These are phyloP conservation scores for Penicillium nordicum DNA, from an alignment of 2,329 filamentous ascomycete species.

Conservation along the genomic window DNA sequence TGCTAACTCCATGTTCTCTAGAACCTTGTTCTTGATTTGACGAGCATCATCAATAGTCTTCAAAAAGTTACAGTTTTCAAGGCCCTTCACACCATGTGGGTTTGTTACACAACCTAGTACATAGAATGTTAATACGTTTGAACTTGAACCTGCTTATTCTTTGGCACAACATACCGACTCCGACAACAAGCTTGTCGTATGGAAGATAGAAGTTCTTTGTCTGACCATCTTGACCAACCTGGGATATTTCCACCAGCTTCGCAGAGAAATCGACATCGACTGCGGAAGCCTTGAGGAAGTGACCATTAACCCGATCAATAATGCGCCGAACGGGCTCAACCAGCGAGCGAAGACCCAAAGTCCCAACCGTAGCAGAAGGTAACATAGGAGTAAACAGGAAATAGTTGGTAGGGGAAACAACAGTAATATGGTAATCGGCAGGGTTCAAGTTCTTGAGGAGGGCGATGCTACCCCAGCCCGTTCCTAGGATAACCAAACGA, in stretches of 20 bases:
- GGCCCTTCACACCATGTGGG: constrained; percentile 88
- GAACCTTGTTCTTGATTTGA: constrained; percentile 79
- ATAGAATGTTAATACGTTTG: constrained; percentile 6
- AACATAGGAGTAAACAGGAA: constrained; percentile 99
- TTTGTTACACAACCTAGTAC: constrained; percentile 74
- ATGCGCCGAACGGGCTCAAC: constrained; percentile 92
- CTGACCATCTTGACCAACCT: constrained; percentile 67
- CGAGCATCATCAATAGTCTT: constrained; percentile 94
- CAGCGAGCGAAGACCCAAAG: constrained; percentile 81
- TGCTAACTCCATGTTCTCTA: constrained; percentile 84
- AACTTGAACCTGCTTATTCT: neutral
- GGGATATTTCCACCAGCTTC: constrained; percentile 83
- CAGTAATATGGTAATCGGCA: constrained; percentile 91
- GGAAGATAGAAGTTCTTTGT: constrained; percentile 84
- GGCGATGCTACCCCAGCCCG: constrained; percentile 92
- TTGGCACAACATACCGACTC: constrained; percentile 58
- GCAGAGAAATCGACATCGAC: constrained; percentile 88
- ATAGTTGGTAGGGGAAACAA: constrained; percentile 92
- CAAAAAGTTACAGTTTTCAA: constrained; percentile 90
- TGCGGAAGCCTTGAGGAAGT: constrained; percentile 84
- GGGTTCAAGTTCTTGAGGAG: constrained; percentile 85
- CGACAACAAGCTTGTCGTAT: constrained; percentile 94
- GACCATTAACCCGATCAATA: constrained; percentile 70
- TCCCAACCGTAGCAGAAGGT: constrained; percentile 93
- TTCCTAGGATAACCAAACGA: constrained; percentile 84